phyloP scores from a whole-genome alignment of 1,284 basidiomycete genomes.

The Phenoliferia sp. region DNA sequence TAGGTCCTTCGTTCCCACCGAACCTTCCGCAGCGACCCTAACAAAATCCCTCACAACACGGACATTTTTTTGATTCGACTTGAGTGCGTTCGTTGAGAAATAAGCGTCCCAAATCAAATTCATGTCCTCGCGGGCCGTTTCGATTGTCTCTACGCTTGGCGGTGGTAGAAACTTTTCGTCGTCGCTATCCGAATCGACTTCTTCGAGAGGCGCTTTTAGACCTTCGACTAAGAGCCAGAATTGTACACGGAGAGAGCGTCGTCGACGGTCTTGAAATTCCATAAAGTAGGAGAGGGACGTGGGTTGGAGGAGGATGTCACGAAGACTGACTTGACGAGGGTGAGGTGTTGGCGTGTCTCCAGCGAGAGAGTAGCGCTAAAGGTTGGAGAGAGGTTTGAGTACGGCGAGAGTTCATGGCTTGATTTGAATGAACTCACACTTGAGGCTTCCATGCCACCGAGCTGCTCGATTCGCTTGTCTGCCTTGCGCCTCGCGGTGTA shows the following conservation, averaged over 20 bases:
- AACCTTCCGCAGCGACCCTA: constrained; percentile 33
- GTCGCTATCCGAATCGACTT: constrained; percentile 32
- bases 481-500: constrained; percentile 80
- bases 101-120: constrained; percentile 80
- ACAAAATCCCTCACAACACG: constrained; percentile 66
- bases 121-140: constrained; percentile 63
- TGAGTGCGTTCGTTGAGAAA: constrained; percentile 58
- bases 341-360: constrained; percentile 2
- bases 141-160: not conserved
- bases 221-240: constrained; percentile 97
- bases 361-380: constrained; percentile 9
- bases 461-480: constrained; percentile 72
- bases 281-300: constrained; percentile 90
- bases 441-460: constrained; percentile 61
- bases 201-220: constrained; percentile 92
- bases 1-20: constrained; percentile 51
- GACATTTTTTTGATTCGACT: constrained; percentile 64
- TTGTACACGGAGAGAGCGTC: constrained; percentile 78
- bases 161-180: not conserved
- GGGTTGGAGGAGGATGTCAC: constrained; percentile 77
- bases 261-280: constrained; percentile 92
- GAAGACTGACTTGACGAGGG: constrained; percentile 43
- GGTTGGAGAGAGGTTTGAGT: not conserved
- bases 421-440: constrained; percentile 8
- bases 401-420: not conserved